Evolutionary conservation across 2,329 filamentous ascomycete genomes (phyloP).

Genomic region (Xylaria sp.): DNA sequence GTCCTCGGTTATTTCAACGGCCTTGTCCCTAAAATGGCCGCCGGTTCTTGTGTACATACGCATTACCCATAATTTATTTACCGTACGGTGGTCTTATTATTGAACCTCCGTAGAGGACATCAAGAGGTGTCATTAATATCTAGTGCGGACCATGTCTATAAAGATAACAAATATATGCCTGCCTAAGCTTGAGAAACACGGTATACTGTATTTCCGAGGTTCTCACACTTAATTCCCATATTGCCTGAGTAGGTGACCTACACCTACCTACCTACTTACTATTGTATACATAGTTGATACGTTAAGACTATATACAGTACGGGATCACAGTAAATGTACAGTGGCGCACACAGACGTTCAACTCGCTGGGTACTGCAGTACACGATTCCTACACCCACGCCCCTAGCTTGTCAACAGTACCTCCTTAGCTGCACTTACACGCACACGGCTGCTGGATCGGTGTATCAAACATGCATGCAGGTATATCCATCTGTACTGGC

Average conservation of each 20-base stretch:
- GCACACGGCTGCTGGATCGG: slow-evolving; percentile 32
- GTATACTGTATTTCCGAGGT: neutral
- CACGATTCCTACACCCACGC: slow-evolving; percentile 18
- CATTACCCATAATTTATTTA: neutral
- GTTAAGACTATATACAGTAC: neutral
- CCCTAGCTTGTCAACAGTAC: slow-evolving; percentile 24
- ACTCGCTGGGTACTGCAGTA: neutral
- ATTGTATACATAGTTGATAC: too few species aligned
- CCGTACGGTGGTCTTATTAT: neutral
- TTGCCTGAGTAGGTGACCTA: too few species aligned
- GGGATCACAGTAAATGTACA: neutral
- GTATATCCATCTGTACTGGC: slow-evolving; percentile 31
- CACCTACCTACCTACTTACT: too few species aligned
- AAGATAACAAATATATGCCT: neutral
- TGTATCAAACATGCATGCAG: slow-evolving; percentile 33
- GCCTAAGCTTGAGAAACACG: neutral
- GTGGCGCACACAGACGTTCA: neutral
- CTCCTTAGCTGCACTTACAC: slow-evolving; percentile 11
- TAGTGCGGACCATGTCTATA: neutral
- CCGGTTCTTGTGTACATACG: neutral
- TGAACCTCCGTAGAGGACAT: neutral
- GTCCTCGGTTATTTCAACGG: neutral
- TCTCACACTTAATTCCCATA: neutral
- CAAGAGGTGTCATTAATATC: neutral
- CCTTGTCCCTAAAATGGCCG: neutral